Evolutionary conservation across 345 rosid genomes (phyloP).

Genomic region (Garcia nutans): DNA sequence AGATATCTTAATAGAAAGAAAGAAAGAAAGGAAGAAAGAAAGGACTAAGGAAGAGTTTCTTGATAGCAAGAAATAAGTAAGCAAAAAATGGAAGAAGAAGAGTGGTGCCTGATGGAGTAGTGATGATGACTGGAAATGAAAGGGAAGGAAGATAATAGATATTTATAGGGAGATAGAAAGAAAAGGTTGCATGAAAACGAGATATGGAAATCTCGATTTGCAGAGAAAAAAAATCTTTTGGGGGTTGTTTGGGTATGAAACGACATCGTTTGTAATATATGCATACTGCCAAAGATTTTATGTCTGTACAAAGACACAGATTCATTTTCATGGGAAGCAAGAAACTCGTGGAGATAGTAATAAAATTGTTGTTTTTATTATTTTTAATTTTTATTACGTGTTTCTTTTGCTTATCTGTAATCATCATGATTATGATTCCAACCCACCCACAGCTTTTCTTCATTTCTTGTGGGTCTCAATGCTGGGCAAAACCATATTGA

Average conservation of each 20-base stretch:
- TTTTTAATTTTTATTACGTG: neutral
- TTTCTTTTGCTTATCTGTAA: constrained; percentile 2
- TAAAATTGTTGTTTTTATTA: too few relatives aligned
- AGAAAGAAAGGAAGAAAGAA: neutral
- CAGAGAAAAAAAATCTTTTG: constrained; percentile 7
- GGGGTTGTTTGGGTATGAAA: constrained; percentile 10
- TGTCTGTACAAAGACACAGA: neutral
- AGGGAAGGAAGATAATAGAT: neutral
- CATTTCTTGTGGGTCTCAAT: constrained; percentile 27
- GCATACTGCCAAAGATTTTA: constrained; percentile 23
- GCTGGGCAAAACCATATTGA: neutral
- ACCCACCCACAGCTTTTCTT: constrained; percentile 31
- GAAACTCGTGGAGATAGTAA: constrained; percentile 6
- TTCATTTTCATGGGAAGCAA: constrained; percentile 12
- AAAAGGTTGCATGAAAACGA: constrained; percentile 25
- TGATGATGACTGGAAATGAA: neutral
- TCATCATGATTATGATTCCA: constrained; percentile 21
- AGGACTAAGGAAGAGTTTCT: too few relatives aligned
- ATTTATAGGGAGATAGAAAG: constrained; percentile 12
- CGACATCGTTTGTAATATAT: constrained; percentile 15
- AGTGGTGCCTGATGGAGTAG: too few relatives aligned
- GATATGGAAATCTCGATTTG: neutral
- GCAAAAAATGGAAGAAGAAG: neutral
- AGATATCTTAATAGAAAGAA: neutral
- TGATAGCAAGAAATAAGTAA: neutral